Evolutionary conservation across 2,329 filamentous ascomycete species (phyloP).

Genomic region (Talaromyces piceae): DNA sequence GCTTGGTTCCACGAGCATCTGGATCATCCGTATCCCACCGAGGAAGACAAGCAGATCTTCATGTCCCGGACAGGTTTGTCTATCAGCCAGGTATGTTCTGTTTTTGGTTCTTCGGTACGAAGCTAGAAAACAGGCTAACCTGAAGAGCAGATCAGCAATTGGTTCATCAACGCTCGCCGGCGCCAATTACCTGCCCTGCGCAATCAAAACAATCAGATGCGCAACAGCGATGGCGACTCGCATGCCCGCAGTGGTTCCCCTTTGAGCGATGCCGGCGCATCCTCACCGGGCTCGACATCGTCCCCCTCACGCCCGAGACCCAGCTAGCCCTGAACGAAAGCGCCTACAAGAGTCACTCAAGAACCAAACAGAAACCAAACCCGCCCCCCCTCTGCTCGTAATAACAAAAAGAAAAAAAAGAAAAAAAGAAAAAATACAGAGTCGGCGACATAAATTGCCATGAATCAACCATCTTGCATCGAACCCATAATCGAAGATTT

Average conservation of each 20-base stretch:
- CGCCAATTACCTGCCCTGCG: conserved; percentile 42
- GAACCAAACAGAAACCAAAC: no score
- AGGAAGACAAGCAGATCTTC: conserved; percentile 78
- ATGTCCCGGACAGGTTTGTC: conserved; percentile 69
- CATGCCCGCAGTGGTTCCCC: conserved; percentile 21
- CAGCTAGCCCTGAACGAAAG: not conserved
- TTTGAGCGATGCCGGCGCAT: conserved; percentile 7
- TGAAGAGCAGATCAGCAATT: conserved; percentile 42
- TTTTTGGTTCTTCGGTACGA: not conserved
- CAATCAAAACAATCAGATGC: conserved; percentile 38
- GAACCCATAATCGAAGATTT: not conserved
- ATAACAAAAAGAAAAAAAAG: not conserved
- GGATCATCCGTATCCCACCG: conserved; percentile 75
- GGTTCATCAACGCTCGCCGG: conserved; percentile 46
- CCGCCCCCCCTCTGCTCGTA: no score
- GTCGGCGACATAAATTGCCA: not conserved
- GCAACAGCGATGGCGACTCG: conserved; percentile 25
- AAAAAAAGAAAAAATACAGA: not conserved
- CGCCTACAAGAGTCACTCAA: no score
- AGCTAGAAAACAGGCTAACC: not conserved
- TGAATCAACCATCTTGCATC: not conserved
- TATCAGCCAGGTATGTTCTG: conserved; percentile 52
- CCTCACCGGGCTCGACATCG: conserved; percentile 15
- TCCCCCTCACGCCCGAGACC: conserved; percentile 19
- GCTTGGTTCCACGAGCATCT: conserved; percentile 74